Conservation (phyloP, 352 stramenopile species). For the Elongisporangium senticosum region DNA sequence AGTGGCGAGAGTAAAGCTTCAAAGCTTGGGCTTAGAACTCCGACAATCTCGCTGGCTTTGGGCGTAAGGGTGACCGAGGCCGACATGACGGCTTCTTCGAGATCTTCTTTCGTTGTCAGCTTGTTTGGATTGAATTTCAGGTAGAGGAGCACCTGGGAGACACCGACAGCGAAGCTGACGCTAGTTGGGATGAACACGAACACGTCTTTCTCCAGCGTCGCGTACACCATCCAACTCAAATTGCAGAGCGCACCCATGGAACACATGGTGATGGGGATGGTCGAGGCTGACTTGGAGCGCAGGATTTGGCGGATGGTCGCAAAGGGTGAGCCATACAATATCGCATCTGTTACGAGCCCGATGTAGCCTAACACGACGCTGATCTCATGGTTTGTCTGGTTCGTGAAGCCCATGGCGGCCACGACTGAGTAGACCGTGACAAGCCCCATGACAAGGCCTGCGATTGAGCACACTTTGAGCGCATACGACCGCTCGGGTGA, state of each 20-base stretch:
- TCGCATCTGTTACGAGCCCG: slow-evolving; percentile 5
- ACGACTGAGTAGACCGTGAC: slow-evolving; percentile 14
- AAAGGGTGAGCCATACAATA: slow-evolving; percentile 42
- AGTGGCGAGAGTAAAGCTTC: too few species aligned
- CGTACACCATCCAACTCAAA: slow-evolving; percentile 31
- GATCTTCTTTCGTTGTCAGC: background rate
- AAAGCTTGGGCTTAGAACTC: too few species aligned
- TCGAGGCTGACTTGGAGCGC: slow-evolving; percentile 26
- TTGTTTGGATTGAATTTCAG: slow-evolving; percentile 5
- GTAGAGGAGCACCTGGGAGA: slow-evolving; percentile 11
- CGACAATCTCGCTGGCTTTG: too few species aligned
- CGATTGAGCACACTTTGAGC: background rate
- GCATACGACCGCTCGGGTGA: too few species aligned
- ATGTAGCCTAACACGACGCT: slow-evolving; percentile 25
- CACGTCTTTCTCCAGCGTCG: slow-evolving; percentile 18
- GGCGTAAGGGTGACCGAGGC: too few species aligned
- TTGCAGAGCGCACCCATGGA: slow-evolving; percentile 34
- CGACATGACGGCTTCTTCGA: too few species aligned
- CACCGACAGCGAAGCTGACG: slow-evolving; percentile 6
- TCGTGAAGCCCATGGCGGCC: slow-evolving; percentile 11
- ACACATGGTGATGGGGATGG: slow-evolving; percentile 42
- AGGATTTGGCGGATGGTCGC: slow-evolving; percentile 30
- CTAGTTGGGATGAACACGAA: slow-evolving; percentile 26
- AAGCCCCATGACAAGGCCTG: slow-evolving; percentile 6
- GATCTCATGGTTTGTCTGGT: slow-evolving; percentile 11